Percentiles rank a stretch among this genome's conserved stretches.
These are phyloP conservation scores for Westerdykella ornata DNA, from an alignment of 2,329 filamentous ascomycete genomes.

Conservation along the genomic window DNA sequence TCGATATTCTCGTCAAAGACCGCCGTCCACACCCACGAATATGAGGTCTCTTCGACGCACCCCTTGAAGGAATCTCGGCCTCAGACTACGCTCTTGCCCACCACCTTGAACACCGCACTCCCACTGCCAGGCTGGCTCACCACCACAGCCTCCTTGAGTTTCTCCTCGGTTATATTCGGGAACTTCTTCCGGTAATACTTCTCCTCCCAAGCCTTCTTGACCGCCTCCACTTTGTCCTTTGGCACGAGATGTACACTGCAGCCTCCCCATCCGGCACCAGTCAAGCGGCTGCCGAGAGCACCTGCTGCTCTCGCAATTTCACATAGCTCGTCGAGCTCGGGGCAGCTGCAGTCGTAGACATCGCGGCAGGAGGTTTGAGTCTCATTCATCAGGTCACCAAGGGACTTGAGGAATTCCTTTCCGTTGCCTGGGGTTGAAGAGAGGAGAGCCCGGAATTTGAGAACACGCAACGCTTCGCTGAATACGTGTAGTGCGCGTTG, in stretches of 20 bases:
- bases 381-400: conserved; percentile 80
- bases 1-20: too few relatives aligned
- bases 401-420: conserved; percentile 60
- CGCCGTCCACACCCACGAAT: too few relatives aligned
- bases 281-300: conserved; percentile 76
- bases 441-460: conserved; percentile 76
- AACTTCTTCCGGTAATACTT: conserved; percentile 76
- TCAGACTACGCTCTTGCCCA: conserved; percentile 27
- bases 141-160: conserved; percentile 71
- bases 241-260: conserved; percentile 92
- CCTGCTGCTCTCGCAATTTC: conserved; percentile 69
- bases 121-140: conserved; percentile 82
- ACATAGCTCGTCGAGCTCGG: conserved; percentile 87
- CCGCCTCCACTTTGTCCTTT: conserved; percentile 68
- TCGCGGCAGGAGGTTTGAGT: conserved; percentile 85
- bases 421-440: conserved; percentile 40
- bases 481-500: conserved; percentile 90
- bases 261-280: conserved; percentile 93
- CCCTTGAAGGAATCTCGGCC: neutral
- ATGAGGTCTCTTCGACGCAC: too few relatives aligned
- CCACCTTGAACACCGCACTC: conserved; percentile 37
- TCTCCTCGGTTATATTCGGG: conserved; percentile 62
- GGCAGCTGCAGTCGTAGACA: conserved; percentile 84
- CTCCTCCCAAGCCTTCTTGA: conserved; percentile 68
- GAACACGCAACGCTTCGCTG: conserved; percentile 76